A percentile compares a stretch with the other conserved stretches of the same genome.
Conservation (phyloP, 2,329 filamentous ascomycete species). For the Malbranchea zuffiana region DNA sequence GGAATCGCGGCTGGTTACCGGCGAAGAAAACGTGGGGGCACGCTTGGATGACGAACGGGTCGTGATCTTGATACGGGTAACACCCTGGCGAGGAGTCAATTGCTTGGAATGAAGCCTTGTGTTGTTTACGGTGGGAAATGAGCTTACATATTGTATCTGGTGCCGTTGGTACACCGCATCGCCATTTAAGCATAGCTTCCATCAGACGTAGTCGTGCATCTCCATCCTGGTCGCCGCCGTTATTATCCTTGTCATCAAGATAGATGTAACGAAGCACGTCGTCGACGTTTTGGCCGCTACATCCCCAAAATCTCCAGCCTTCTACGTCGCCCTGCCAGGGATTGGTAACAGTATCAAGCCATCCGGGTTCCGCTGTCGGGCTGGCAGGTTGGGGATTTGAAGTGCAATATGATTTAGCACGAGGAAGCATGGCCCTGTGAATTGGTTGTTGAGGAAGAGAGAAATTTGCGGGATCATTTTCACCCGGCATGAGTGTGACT, state of each 20-base stretch:
- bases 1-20: slow-evolving; percentile 71
- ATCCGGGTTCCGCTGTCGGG: slow-evolving; percentile 44
- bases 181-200: slow-evolving; percentile 89
- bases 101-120: slow-evolving; percentile 6
- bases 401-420: slow-evolving; percentile 54
- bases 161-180: slow-evolving; percentile 81
- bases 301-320: slow-evolving; percentile 77
- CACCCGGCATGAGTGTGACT: slow-evolving; percentile 77
- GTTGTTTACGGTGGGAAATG: not conserved
- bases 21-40: slow-evolving; percentile 89
- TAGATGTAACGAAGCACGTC: slow-evolving; percentile 88
- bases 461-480: slow-evolving; percentile 74
- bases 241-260: slow-evolving; percentile 21
- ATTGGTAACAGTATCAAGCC: slow-evolving; percentile 85
- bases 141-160: slow-evolving; percentile 85
- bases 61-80: slow-evolving; percentile 89
- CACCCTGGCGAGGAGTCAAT: slow-evolving; percentile 51
- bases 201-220: slow-evolving; percentile 75
- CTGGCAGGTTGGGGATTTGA: slow-evolving; percentile 24
- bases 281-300: slow-evolving; percentile 83
- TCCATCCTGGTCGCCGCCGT: slow-evolving; percentile 33
- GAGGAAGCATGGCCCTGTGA: slow-evolving; percentile 82
- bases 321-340: slow-evolving; percentile 86
- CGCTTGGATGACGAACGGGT: slow-evolving; percentile 74
- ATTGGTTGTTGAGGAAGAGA: slow-evolving; percentile 88